Conservation (phyloP, 2,329 filamentous ascomycete species). For the Diaporthe sp. region DNA sequence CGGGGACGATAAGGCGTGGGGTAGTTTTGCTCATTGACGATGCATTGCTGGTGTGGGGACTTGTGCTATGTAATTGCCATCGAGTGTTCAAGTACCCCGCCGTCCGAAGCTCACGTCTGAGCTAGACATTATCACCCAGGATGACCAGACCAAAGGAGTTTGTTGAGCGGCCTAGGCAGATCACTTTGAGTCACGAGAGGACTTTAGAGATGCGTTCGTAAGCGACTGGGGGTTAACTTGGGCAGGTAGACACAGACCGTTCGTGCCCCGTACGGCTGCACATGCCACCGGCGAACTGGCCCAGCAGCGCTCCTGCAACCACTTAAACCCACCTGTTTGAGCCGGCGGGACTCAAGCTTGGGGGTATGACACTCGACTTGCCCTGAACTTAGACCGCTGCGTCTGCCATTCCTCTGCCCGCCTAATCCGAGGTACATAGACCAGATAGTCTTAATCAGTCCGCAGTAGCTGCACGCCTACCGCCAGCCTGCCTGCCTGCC, state of each 20-base stretch:
- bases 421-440: conserved; percentile 1
- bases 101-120: conserved; percentile 11
- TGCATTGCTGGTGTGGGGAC: conserved; percentile 23
- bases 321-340: conserved; percentile 21
- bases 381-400: conserved; percentile 8
- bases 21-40: conserved; percentile 16
- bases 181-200: not conserved
- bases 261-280: not conserved
- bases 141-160: conserved; percentile 2
- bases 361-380: conserved; percentile 15
- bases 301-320: conserved; percentile 15
- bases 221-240: not conserved
- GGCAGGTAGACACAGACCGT: not conserved
- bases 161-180: not conserved
- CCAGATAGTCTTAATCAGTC: not conserved
- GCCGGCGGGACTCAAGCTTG: conserved; percentile 4
- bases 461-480: not conserved
- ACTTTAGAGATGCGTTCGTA: not conserved
- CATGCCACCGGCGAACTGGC: not conserved
- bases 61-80: not conserved
- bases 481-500: conserved; percentile 19
- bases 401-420: not conserved
- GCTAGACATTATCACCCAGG: not conserved
- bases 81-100: not conserved
- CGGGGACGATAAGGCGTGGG: conserved; percentile 37